phyloP scores from a whole-genome alignment of 345 rosid genomes.

The Brassica nigra region DNA sequence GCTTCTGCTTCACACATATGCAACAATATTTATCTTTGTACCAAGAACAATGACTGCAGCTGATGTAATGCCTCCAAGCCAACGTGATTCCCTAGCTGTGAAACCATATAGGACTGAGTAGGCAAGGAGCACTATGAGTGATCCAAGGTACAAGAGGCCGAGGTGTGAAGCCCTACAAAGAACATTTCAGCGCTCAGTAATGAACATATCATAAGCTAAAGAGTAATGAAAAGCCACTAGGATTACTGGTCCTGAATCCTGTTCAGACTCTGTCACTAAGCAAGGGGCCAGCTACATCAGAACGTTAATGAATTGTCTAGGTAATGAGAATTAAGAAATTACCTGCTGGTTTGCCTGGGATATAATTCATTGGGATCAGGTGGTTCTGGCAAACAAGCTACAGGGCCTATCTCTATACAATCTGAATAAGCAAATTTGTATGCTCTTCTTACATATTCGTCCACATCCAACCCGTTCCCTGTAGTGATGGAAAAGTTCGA shows the following conservation, averaged over 20 bases:
- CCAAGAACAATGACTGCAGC: slow-evolving; percentile 96
- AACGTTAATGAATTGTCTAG: slow-evolving; percentile 8
- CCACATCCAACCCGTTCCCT: slow-evolving; percentile 98
- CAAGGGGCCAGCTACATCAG: slow-evolving; percentile 6
- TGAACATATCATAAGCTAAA: not conserved
- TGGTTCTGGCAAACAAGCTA: slow-evolving; percentile 88
- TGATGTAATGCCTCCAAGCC: slow-evolving; percentile 98
- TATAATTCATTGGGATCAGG: slow-evolving; percentile 91
- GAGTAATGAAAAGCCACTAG: not conserved
- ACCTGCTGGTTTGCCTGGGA: slow-evolving; percentile 95
- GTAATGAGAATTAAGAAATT: slow-evolving; percentile 21
- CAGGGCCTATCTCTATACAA: slow-evolving; percentile 89
- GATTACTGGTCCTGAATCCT: slow-evolving; percentile 10
- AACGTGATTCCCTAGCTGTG: slow-evolving; percentile 87
- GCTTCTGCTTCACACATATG: slow-evolving; percentile 19
- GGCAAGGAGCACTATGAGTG: slow-evolving; percentile 83
- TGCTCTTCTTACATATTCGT: slow-evolving; percentile 95
- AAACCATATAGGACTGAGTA: slow-evolving; percentile 92
- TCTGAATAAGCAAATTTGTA: slow-evolving; percentile 98
- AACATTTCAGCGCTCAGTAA: slow-evolving; percentile 14
- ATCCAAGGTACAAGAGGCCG: slow-evolving; percentile 84
- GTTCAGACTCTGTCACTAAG: slow-evolving; percentile 24
- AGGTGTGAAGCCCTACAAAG: slow-evolving; percentile 70
- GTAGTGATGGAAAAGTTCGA: slow-evolving; percentile 28
- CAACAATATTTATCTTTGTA: slow-evolving; percentile 37